Evolutionary conservation across 352 stramenopile genomes (phyloP).

Genomic region (Phytophthora crassamura): DNA sequence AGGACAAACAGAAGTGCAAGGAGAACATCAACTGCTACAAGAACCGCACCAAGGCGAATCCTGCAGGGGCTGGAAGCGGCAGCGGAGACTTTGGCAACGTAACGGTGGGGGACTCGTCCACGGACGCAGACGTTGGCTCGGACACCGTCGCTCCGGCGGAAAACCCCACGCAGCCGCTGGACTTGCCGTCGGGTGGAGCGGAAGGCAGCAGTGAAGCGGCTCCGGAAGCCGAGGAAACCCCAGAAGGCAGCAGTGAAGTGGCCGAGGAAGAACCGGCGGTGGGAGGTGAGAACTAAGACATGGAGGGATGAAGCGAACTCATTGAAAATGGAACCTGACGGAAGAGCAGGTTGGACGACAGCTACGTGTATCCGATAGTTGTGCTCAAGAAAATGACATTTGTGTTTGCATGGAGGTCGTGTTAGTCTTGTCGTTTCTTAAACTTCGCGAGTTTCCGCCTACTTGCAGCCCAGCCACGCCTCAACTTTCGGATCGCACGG

Average conservation of each 20-base stretch:
- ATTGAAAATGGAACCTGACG: neutral
- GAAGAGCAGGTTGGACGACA: conserved; percentile 5
- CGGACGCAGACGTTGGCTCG: conserved; percentile 5
- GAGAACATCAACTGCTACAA: conserved; percentile 27
- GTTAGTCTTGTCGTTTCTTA: neutral
- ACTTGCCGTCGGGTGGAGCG: neutral
- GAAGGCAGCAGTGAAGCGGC: neutral
- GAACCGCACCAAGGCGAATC: neutral
- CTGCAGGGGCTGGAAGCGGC: conserved; percentile 7
- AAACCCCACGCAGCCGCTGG: conserved; percentile 3
- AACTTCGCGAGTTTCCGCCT: neutral
- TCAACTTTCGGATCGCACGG: conserved; percentile 34
- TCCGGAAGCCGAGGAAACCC: neutral
- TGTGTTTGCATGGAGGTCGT: no score
- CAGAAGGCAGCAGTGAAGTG: no score
- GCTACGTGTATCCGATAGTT: conserved; percentile 17
- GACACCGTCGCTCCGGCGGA: neutral
- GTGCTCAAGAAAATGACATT: conserved; percentile 8
- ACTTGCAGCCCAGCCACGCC: conserved; percentile 46
- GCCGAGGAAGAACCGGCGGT: conserved; percentile 2
- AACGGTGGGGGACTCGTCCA: conserved; percentile 21
- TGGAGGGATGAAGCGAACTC: neutral
- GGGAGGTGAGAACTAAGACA: conserved; percentile 5
- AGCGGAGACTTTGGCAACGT: conserved; percentile 19
- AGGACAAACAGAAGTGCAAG: conserved; percentile 33